phyloP scores from a whole-genome alignment of 2,329 filamentous ascomycete genomes.

The Aspergillus versicolor region DNA sequence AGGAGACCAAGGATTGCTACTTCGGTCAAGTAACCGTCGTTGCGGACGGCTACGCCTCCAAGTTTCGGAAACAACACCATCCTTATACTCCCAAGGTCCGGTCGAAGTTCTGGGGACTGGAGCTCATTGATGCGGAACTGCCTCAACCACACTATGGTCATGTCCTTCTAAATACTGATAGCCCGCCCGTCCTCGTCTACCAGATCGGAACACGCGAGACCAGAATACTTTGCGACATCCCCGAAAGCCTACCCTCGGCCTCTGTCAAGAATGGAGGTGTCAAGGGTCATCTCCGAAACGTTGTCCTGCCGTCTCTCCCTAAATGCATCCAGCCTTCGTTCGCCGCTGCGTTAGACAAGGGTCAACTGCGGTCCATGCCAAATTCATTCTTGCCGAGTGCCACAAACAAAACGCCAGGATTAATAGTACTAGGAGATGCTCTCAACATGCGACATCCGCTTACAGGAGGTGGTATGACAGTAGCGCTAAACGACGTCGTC shows the following conservation, averaged over 20 bases:
- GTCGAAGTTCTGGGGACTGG: slow-evolving; percentile 90
- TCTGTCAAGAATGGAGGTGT: slow-evolving; percentile 75
- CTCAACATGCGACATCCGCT: slow-evolving; percentile 99
- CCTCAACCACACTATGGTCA: slow-evolving; percentile 76
- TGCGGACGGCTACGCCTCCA: slow-evolving; percentile 88
- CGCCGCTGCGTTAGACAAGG: slow-evolving; percentile 71
- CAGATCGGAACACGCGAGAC: slow-evolving; percentile 97
- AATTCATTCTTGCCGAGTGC: slow-evolving; percentile 88
- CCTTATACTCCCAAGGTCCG: slow-evolving; percentile 65
- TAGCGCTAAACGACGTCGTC: slow-evolving; percentile 89
- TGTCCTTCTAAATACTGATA: slow-evolving; percentile 73
- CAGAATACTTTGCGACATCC: slow-evolving; percentile 83
- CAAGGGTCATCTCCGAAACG: slow-evolving; percentile 76
- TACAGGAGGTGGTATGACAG: slow-evolving; percentile 97
- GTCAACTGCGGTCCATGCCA: slow-evolving; percentile 85
- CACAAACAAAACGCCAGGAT: slow-evolving; percentile 67
- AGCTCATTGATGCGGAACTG: slow-evolving; percentile 83
- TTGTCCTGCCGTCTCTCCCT: slow-evolving; percentile 77
- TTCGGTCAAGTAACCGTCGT: slow-evolving; percentile 87
- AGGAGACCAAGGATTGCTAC: slow-evolving; percentile 68
- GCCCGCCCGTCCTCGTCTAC: slow-evolving; percentile 82
- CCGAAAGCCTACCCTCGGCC: slow-evolving; percentile 72
- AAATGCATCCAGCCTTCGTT: slow-evolving; percentile 70
- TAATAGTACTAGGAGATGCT: slow-evolving; percentile 86
- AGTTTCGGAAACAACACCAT: slow-evolving; percentile 81